A percentile compares a stretch with the other conserved stretches of the same genome.
These are phyloP conservation scores for Dactylellina leptospora DNA, from an alignment of 2,329 filamentous ascomycete species.

Conservation along the genomic window DNA sequence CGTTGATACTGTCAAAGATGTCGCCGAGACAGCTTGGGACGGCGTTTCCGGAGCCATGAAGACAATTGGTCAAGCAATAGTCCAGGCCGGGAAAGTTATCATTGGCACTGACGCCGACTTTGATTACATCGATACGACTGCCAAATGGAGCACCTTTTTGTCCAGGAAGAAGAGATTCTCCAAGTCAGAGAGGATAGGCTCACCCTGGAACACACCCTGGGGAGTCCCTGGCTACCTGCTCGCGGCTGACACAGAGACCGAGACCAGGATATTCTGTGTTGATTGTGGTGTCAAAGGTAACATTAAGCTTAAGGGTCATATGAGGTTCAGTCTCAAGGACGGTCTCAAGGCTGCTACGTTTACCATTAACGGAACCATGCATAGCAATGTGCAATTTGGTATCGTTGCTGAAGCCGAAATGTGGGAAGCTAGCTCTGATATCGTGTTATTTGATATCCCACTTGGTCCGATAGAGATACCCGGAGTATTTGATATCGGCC, in stretches of 20 bases:
- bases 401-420: conserved; percentile 14
- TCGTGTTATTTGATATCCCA: conserved; percentile 38
- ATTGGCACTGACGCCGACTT: conserved; percentile 37
- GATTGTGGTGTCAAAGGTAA: conserved; percentile 38
- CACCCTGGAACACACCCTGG: conserved; percentile 43
- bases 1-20: conserved; percentile 40
- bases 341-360: conserved; percentile 40
- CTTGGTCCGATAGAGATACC: conserved; percentile 31
- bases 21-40: conserved; percentile 31
- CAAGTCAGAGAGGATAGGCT: conserved; percentile 22
- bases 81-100: conserved; percentile 35
- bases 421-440: conserved; percentile 19
- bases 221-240: conserved; percentile 30
- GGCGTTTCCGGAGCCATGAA: conserved; percentile 29
- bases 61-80: conserved; percentile 22
- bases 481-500: conserved; percentile 33
- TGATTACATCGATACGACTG: conserved; percentile 39
- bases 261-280: conserved; percentile 37
- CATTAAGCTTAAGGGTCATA: conserved; percentile 37
- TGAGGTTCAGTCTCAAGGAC: conserved; percentile 37
- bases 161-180: conserved; percentile 15
- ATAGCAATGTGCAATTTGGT: conserved; percentile 33
- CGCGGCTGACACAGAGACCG: conserved; percentile 10
- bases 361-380: conserved; percentile 47
- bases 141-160: conserved; percentile 36